Evolutionary conservation across 108 stramenopile genomes (phyloP), one percentile per base, ranked within the genome.

Genomic region (Mediolabrus comicus): DNA sequence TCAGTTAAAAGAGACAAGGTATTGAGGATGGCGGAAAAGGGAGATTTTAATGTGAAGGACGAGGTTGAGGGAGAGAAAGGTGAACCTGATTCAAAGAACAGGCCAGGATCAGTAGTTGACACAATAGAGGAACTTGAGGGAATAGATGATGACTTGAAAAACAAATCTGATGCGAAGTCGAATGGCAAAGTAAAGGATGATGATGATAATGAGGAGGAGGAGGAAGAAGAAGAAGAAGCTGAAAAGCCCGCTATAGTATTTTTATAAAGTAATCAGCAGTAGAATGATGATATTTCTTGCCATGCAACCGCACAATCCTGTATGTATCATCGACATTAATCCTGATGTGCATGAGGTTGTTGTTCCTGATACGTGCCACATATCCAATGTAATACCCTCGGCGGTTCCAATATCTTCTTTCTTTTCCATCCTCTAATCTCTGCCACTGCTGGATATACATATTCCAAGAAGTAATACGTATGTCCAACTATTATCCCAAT

Each of bases 401-500:
- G 94, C 41, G 94, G 91, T 57, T 86, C 90, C 67, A 95, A 68
- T 13, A 95, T 72, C 39, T 80, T 75, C 61, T 88, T 89, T 46
- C 83, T 65, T 41, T 62, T 83, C 97, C 97, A 99, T 22, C 95
- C 96, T 22, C 98, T 83, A 35, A 98, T 81, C 30, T 90, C 86
- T 0, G 98, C 97, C 22, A 98, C 72, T 16, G 85, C 94, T 5
- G 98, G 98, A 76, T 86, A 98, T 6, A 99, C 96, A 63, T 94
- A 97, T 53, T 98, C 96, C 55, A 96, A 84, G 81, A 97, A 99
- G 82, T 95, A 99, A 73, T 98, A 99, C 0, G 84, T 70, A 83
- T 99, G 99, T 5, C 99, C 99, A 14, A 97, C 98, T 46, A 78
- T 76, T 64, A 99, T 98, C 19, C 99, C 99, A 69, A 99, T 91